A percentile compares a stretch with the other conserved stretches of the same genome.
Conservation (phyloP, 371 early-diverging fungal species). For the Mortierella sp. region DNA sequence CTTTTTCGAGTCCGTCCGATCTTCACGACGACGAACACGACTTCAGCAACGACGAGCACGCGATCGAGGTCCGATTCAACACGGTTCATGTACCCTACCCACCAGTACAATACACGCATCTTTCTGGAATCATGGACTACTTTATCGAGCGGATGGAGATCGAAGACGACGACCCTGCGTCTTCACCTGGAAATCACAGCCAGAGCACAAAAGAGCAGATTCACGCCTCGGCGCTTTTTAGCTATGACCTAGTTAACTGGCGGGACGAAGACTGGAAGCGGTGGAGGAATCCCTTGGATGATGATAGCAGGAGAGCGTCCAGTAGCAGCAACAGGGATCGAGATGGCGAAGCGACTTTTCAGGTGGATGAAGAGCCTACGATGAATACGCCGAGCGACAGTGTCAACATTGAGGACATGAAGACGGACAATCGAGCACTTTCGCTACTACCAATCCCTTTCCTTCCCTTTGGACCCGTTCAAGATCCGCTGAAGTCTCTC, state of each 20-base stretch:
- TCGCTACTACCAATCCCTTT: constrained; percentile 30
- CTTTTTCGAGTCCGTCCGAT: neutral
- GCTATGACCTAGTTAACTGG: constrained; percentile 69
- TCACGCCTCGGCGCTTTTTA: constrained; percentile 63
- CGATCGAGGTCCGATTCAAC: constrained; percentile 47
- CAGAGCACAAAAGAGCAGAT: constrained; percentile 37
- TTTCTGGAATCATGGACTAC: constrained; percentile 42
- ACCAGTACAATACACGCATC: constrained; percentile 38
- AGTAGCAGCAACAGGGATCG: neutral
- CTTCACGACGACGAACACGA: constrained; percentile 14
- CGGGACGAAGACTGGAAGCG: constrained; percentile 65
- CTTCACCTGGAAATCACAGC: constrained; percentile 11
- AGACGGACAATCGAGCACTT: constrained; percentile 14
- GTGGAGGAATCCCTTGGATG: constrained; percentile 54
- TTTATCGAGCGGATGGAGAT: constrained; percentile 50
- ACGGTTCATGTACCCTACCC: constrained; percentile 50
- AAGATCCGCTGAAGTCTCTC: constrained; percentile 79
- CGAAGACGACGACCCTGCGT: constrained; percentile 20
- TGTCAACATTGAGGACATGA: constrained; percentile 41
- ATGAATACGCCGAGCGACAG: constrained; percentile 21
- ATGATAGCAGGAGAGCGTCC: neutral
- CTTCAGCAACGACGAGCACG: constrained; percentile 11
- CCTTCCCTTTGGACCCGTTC: constrained; percentile 78
- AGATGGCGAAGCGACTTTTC: neutral
- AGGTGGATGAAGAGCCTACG: constrained; percentile 10